Evolutionary conservation across 1,284 basidiomycete species (phyloP), one percentile per base, ranked within the genome.

Genomic region (Peniophora sp.): DNA sequence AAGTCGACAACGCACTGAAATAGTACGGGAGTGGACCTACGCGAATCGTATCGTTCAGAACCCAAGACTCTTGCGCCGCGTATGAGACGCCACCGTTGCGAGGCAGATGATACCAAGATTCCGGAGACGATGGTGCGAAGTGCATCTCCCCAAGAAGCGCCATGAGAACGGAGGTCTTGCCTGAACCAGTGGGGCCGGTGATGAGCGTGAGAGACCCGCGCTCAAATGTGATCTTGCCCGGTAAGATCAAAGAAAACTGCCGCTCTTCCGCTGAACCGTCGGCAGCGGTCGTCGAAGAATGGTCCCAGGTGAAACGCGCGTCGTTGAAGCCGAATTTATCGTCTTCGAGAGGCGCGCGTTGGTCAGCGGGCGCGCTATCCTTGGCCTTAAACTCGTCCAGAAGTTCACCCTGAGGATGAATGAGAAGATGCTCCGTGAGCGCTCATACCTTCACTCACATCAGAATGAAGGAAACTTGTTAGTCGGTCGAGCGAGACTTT

Each of bases 1-100:
- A 12, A 32, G 27, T 32, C 12, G 27, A 12, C 27, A n/a, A n/a
- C n/a, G n/a, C n/a, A n/a, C n/a, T n/a, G n/a, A n/a, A n/a, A n/a
- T n/a, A n/a, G n/a, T n/a, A n/a, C n/a, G n/a, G n/a, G n/a, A n/a
- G n/a, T n/a, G n/a, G n/a, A n/a, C 27, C 12, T 32, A 32, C 68
- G 52, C 65, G 65, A 50, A 75, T 74, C 0, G 72, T 76, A 50
- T 72, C 73, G 56, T 81, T 83, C 57, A 76, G 73, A 3, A 84
- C 81, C 86, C 86, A 91, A 1, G 83, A 81, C 58, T 88, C 85
- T 62, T 91, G 87, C 1, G 85, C 81, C 3, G 85, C 83, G 64
- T 86, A 89, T 0, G 83, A 80, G 3, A 90, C 76, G 3, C 86
- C 85, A 11, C 76, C 74, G 2, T 68, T 64, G 9, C 85, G 73